These are phyloP conservation scores for Ceratobasidium sp. DNA, from an alignment of 1,284 basidiomycete species.

Conservation along the genomic window DNA sequence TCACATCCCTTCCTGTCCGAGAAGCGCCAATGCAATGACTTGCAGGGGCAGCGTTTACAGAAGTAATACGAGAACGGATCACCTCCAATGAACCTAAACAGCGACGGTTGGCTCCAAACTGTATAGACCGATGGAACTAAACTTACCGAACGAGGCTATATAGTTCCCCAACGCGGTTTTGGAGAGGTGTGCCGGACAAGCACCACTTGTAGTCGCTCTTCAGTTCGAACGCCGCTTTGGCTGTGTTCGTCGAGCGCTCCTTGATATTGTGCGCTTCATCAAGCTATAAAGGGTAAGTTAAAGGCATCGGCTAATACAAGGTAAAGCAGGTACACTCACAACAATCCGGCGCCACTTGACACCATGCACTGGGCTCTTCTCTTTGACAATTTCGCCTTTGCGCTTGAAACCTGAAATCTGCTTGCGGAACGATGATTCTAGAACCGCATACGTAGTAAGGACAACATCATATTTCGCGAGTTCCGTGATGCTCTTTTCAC, in stretches of 20 bases:
- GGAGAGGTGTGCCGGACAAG: slow-evolving; percentile 94
- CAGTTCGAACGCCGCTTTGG: slow-evolving; percentile 92
- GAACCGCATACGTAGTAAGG: slow-evolving; percentile 53
- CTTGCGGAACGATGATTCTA: slow-evolving; percentile 71
- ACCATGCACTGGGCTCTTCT: slow-evolving; percentile 83
- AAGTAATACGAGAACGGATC: slow-evolving; percentile 93
- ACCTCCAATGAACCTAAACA: slow-evolving; percentile 76
- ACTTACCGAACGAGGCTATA: slow-evolving; percentile 83
- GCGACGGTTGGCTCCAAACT: neutral
- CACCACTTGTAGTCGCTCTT: slow-evolving; percentile 87
- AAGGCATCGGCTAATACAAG: slow-evolving; percentile 10
- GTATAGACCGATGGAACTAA: neutral
- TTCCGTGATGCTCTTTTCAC: slow-evolving; percentile 66
- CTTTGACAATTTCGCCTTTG: slow-evolving; percentile 83
- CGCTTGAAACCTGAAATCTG: slow-evolving; percentile 91
- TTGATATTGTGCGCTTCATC: slow-evolving; percentile 99
- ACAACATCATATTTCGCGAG: slow-evolving; percentile 83
- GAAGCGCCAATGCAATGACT: slow-evolving; percentile 90
- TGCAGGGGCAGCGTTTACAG: slow-evolving; percentile 87
- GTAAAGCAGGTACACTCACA: slow-evolving; percentile 51
- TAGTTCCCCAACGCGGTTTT: slow-evolving; percentile 96
- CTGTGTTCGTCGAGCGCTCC: slow-evolving; percentile 92
- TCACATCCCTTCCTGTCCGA: slow-evolving; percentile 83
- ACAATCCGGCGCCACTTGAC: slow-evolving; percentile 86
- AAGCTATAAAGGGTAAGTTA: slow-evolving; percentile 57